Base-by-base conservation (phyloP, 495 filamentous ascomycete species). In the Neurospora sp. region DNA sequence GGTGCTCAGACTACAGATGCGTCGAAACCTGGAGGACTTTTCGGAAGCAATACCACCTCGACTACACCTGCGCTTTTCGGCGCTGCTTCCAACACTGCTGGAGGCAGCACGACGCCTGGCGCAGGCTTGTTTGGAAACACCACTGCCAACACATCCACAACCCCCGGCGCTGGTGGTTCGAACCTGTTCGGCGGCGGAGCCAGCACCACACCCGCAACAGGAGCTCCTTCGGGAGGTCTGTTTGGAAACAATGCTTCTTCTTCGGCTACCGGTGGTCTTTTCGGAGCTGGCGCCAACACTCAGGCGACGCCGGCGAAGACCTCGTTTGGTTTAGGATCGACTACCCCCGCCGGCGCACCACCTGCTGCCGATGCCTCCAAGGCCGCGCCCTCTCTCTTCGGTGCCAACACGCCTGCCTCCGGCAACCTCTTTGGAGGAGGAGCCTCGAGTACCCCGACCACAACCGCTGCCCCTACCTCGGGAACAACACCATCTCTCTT, bases 171-270 rank as follows among this genome's bases (percentile, higher is more conserved):
- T 11, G 40, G 70, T 11, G 41, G 23, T 37, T 72, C 44, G 27
- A 62, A 3, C n/a, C 8, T 62, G 4, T 54, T 54, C 5, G 71
- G 71, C 31, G 71, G 42, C 14, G 44, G 48, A 7, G 48, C 54
- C 38, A 66, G 54, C 27, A 66, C 54, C 27, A 66, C 54, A 66
- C 54, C 54, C 27, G 27, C 54, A 37, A 66, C 54, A 66, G 23
- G 2, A 18, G 54, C 54, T 66, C 16, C 27, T 6, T 59, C 72
- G 46, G 69, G 71, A 7, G 48, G 48, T 16, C 54, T 78, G 4
- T 88, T 88, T 76, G 82, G 81, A 42, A 82, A 75, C 72, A 81
- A 80, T 46, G 78, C 80, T 8, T 38, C 74, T 71, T 69, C 86
- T 18, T 81, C 83, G 20, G 84, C 83, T 59, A 76, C 54, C 54